Conservation (phyloP, 768 basidiomycete species). For the Hemileccinum impolitum region DNA sequence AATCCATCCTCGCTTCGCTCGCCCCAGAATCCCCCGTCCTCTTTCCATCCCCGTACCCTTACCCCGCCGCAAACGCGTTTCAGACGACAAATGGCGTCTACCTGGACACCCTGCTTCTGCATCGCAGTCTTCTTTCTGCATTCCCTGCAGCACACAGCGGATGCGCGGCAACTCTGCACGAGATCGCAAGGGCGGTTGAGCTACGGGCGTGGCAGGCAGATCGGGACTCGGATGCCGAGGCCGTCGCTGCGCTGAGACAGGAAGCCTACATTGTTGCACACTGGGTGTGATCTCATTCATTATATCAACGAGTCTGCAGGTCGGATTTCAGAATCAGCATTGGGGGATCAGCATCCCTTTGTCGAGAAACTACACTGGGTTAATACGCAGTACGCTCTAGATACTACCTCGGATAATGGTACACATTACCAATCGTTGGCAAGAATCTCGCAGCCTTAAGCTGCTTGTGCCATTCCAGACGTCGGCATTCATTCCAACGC, state of each 20-base stretch:
- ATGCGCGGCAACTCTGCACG: constrained; percentile 63
- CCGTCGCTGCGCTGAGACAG: constrained; percentile 62
- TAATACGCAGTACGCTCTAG: neutral
- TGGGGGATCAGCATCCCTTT: neutral
- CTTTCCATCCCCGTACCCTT: constrained; percentile 31
- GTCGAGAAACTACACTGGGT: neutral
- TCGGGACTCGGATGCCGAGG: constrained; percentile 67
- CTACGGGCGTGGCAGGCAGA: constrained; percentile 66
- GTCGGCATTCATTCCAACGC: neutral
- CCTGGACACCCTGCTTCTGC: constrained; percentile 73
- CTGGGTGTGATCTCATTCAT: constrained; percentile 14
- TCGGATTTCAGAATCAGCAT: neutral
- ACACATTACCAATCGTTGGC: neutral
- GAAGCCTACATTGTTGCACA: constrained; percentile 59
- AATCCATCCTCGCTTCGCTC: constrained; percentile 55
- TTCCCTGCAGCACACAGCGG: constrained; percentile 60
- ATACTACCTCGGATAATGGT: neutral
- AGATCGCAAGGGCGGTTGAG: constrained; percentile 64
- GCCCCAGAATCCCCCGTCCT: constrained; percentile 38
- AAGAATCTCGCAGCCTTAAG: no score
- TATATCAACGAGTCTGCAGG: constrained; percentile 6
- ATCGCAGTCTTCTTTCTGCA: constrained; percentile 64
- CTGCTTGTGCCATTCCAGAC: no score
- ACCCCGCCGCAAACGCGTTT: constrained; percentile 29
- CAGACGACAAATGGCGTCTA: constrained; percentile 70